phyloP scores from a whole-genome alignment of 1,139 yeast genomes.

The Wickerhamiella pararugosa region DNA sequence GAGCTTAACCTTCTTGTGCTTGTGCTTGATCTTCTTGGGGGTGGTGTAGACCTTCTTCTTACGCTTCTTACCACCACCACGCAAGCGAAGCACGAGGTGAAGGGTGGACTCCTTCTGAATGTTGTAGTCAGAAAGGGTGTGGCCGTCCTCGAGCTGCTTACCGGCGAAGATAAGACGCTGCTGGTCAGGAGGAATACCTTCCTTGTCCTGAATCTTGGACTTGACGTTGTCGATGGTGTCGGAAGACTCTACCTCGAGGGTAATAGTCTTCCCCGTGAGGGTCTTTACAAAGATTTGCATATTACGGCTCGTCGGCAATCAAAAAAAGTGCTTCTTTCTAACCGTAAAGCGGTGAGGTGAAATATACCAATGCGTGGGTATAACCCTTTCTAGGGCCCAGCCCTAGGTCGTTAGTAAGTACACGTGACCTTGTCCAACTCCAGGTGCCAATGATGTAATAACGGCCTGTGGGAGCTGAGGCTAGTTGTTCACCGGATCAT shows the following conservation, averaged over 20 bases:
- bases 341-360: conserved; percentile 17
- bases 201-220: conserved; percentile 98
- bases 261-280: conserved; percentile 97
- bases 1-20: conserved; percentile 97
- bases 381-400: background rate
- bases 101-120: conserved; percentile 99
- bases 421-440: too few relatives aligned
- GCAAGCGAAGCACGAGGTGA: conserved; percentile 94
- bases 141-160: conserved; percentile 98
- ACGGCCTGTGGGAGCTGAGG: too few relatives aligned
- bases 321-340: conserved; percentile 19
- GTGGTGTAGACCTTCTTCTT: conserved; percentile 99
- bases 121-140: conserved; percentile 99
- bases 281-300: conserved; percentile 99
- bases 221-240: conserved; percentile 99
- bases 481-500: too few relatives aligned
- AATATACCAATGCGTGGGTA: background rate
- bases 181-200: conserved; percentile 99
- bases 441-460: too few relatives aligned
- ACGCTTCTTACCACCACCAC: conserved; percentile 99
- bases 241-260: conserved; percentile 97
- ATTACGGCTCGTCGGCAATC: conserved; percentile 24
- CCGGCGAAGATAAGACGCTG: conserved; percentile 99
- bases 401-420: background rate
- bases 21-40: conserved; percentile 99